These are phyloP conservation scores for Acanthamoeba culbertsoni DNA, from an alignment of 208 protist genomes.

Conservation along the genomic window DNA sequence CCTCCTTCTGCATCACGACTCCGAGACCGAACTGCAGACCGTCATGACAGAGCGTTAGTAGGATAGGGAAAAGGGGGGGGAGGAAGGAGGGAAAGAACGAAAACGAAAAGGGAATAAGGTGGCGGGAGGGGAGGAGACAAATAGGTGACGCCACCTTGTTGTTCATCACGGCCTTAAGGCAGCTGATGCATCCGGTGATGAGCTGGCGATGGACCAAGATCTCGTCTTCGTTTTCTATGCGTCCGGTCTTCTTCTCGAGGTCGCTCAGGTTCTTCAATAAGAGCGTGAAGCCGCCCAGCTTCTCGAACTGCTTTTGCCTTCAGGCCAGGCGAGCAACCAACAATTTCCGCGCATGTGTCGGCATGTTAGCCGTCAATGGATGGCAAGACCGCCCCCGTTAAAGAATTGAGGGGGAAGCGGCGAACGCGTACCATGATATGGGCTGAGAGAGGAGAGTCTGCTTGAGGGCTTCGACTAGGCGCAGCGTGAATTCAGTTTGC, in stretches of 20 bases:
- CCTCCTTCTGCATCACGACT: background rate
- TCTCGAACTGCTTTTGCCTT: background rate
- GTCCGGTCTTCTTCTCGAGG: background rate
- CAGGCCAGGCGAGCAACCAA: background rate
- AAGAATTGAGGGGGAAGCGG: background rate
- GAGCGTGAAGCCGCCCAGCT: background rate
- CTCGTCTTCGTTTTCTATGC: too few relatives aligned
- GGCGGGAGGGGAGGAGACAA: background rate
- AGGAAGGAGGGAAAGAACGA: background rate
- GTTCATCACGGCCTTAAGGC: conserved; percentile 8
- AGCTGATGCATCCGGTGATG: background rate
- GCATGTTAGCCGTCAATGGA: too few relatives aligned
- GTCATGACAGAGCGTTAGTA: too few relatives aligned
- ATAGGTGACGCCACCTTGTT: too few relatives aligned
- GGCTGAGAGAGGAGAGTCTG: background rate
- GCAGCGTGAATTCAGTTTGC: background rate
- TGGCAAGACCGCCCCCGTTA: too few relatives aligned
- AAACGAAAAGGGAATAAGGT: background rate
- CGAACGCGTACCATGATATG: background rate
- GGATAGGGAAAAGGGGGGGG: background rate
- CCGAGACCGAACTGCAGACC: background rate
- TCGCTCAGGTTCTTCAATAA: background rate
- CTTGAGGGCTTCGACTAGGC: background rate
- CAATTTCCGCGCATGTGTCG: too few relatives aligned
- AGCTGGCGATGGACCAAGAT: too few relatives aligned